A percentile compares a stretch with the other conserved stretches of the same genome.
Evolutionary conservation across 805 yeast species (phyloP).

Genomic region (Limtongozyma cylindracea): DNA sequence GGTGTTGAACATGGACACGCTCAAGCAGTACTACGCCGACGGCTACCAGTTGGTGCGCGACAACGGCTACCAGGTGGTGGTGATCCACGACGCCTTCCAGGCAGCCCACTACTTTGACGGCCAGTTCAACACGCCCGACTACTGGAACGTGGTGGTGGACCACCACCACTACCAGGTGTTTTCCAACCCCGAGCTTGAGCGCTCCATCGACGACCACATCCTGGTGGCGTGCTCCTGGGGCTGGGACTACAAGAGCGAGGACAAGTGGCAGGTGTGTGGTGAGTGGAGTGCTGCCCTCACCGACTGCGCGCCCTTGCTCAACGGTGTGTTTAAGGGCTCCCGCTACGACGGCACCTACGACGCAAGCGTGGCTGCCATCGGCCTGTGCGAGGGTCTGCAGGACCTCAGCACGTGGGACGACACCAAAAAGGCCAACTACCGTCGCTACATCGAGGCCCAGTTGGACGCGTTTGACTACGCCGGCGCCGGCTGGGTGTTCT

Average conservation of each 20-base stretch:
- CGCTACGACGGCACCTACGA: background rate
- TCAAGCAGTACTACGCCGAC: constrained; percentile 7
- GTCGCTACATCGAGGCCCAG: constrained; percentile 36
- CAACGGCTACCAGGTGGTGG: constrained; percentile 14
- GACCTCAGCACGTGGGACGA: constrained; percentile 12
- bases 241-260: constrained; percentile 2
- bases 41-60: constrained; percentile 11
- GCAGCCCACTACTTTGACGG: constrained; percentile 27
- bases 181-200: constrained; percentile 5
- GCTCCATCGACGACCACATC: constrained; percentile 8
- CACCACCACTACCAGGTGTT: constrained; percentile 16
- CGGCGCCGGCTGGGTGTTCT: constrained; percentile 37
- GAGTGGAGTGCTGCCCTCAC: background rate
- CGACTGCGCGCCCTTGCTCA: background rate
- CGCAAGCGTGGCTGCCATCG: constrained; percentile 6
- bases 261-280: constrained; percentile 25
- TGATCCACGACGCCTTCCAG: constrained; percentile 45
- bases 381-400: constrained; percentile 16
- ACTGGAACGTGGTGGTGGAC: constrained; percentile 12
- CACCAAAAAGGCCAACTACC: constrained; percentile 14
- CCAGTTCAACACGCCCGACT: constrained; percentile 9
- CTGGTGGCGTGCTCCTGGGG: constrained; percentile 4
- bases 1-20: constrained; percentile 2
- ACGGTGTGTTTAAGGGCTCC: background rate
- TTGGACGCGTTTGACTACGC: constrained; percentile 19